phyloP scores from a whole-genome alignment of 176 grass and related monocot species.

The Cymbopogon citratus region DNA sequence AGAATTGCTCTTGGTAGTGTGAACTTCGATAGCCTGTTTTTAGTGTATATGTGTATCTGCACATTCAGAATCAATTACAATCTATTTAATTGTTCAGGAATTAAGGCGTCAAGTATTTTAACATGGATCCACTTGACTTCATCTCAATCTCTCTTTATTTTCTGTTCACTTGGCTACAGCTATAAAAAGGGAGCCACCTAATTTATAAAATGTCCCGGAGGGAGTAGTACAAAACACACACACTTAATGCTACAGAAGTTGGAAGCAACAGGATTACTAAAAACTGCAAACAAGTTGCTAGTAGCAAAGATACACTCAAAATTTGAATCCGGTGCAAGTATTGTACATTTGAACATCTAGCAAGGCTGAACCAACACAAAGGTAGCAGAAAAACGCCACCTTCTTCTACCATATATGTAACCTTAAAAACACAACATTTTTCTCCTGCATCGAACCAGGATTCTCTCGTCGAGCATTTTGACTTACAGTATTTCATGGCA shows the following conservation, averaged over 20 bases:
- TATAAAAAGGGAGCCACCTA: not conserved
- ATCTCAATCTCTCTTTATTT: not conserved
- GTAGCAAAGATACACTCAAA: not conserved
- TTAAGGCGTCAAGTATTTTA: not conserved
- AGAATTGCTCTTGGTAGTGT: no score
- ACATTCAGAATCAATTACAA: not conserved
- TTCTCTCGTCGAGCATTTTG: not conserved
- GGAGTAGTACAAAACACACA: not conserved
- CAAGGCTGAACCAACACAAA: not conserved
- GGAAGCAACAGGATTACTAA: not conserved
- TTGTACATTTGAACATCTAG: not conserved
- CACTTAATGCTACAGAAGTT: not conserved
- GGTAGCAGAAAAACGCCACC: not conserved
- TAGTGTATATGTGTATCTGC: not conserved
- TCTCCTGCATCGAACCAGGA: not conserved
- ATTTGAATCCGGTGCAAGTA: not conserved
- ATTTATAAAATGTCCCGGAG: not conserved
- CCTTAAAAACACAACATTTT: not conserved
- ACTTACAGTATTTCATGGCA: conserved; percentile 14
- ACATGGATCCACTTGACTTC: not conserved
- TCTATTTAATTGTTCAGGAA: not conserved
- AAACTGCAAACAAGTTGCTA: not conserved
- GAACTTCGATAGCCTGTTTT: no score
- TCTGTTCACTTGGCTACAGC: not conserved
- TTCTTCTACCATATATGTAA: not conserved